Base-by-base conservation (phyloP, 345 rosid species). In the Odontarrhena argentea region DNA sequence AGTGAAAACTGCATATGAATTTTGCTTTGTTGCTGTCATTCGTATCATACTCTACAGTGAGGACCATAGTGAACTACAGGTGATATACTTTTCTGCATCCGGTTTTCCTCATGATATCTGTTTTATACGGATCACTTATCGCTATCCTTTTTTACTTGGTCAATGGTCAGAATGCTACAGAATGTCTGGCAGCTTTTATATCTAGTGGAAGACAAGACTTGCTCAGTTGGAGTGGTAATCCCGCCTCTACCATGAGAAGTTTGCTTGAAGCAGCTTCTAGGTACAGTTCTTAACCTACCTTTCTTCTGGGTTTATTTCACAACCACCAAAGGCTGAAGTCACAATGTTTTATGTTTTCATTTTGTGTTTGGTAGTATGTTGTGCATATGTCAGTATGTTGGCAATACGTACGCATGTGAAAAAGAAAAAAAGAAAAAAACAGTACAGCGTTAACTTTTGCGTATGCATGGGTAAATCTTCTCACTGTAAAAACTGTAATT, bases 61-160 rank as follows among this genome's bases (percentile, higher is more conserved):
- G 67, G 98, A 92, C 74, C 96, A 89, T 67, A 85, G 88, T 78
- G 96, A 89, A 85, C 67, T 92, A 86, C 98, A 89, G 98, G 98
- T 92, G 26, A 60, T 45, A 38, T 35, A 46, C 0, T 18, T n/a
- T 53, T 26, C 65, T 9, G 26, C 22, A 12, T 54, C 46, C 55
- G 48, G 40, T 50, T 62, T 70, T 28, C 14, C 25, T 65, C 58
- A 53, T 45, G 2, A 35, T 67, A 28, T 67, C 54, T 68, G 43
- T 50, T 18, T 7, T 68, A 47, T 34, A 35, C 46, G 40, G 53
- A 74, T 35, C 55, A 63, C 70, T 69, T 59, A 36, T 62, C 48
- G 55, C 45, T 73, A 80, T 51, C 70, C 50, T 67, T 60, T 18
- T 62, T 68, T 50, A 59, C 36, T 75, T 74, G 67, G 68, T 72